Conservation (phyloP, 2,329 filamentous ascomycete genomes). For the Aureobasidium sp. region DNA sequence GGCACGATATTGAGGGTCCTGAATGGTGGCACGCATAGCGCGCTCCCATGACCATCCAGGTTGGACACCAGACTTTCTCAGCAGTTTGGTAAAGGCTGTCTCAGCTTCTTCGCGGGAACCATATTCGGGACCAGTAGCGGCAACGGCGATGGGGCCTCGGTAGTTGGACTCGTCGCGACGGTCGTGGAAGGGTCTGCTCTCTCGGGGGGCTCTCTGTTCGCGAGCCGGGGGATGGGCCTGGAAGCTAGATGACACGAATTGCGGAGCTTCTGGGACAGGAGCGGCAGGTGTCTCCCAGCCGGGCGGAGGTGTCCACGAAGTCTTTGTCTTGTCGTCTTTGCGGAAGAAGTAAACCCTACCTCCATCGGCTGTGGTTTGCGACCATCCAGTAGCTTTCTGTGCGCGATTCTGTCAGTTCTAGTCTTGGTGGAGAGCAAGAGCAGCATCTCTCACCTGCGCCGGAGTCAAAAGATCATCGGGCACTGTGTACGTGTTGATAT, state of each 20-base stretch:
- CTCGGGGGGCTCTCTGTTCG: constrained; percentile 19
- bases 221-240: constrained; percentile 23
- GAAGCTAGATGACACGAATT: constrained; percentile 30
- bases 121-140: constrained; percentile 55
- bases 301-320: constrained; percentile 86
- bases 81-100: constrained; percentile 81
- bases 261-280: constrained; percentile 12
- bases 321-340: constrained; percentile 71
- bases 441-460: constrained; percentile 54
- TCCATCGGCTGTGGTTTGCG: constrained; percentile 78
- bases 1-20: constrained; percentile 85
- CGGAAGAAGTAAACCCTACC: constrained; percentile 94
- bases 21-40: constrained; percentile 77
- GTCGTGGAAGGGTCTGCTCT: constrained; percentile 23
- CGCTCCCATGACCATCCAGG: constrained; percentile 92
- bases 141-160: constrained; percentile 25
- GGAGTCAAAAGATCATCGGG: constrained; percentile 80
- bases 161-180: constrained; percentile 24
- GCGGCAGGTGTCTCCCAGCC: constrained; percentile 13
- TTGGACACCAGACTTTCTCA: constrained; percentile 77
- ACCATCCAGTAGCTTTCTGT: constrained; percentile 49
- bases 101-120: constrained; percentile 78
- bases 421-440: not conserved
- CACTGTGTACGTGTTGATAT: constrained; percentile 89
- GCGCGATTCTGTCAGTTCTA: constrained; percentile 50